Base-by-base conservation (phyloP, 352 stramenopile genomes). In the Nothophytophthora sp. region DNA sequence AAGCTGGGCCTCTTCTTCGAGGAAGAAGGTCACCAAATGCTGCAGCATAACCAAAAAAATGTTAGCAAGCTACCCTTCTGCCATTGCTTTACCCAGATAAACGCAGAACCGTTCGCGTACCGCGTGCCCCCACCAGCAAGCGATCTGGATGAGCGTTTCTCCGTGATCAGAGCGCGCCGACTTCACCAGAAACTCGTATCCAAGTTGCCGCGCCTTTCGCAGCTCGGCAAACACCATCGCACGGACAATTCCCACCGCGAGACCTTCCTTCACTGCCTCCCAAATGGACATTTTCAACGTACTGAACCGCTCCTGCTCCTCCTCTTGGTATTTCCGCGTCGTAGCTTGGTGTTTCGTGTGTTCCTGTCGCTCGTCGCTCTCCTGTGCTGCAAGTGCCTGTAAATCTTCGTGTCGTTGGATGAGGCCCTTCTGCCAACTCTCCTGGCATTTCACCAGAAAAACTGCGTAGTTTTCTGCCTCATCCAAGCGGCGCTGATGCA, bases 121-220 rank as follows among this genome's bases (percentile, higher is more conserved):
- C 51, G 62, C 67, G 29, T 88, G 77, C 0, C 76, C 80, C 63
- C 61, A 85, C 80, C 80, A 90, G 20, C 80, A 90, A 12, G 80
- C 77, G 18, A 88, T 83, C 34, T 88, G 75, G 8, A 90, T 60
- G 9, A 90, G 50, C 18, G 75, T 81, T 43, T 85, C 75, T 18
- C 77, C 77, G 6, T 67, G 69, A 22, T 82, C 67, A 0, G 80
- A 87, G 9, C 68, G 60, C 18, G 75, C 67, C 5, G 63, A 64
- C 13, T 70, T 68, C 23, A 90, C 47, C 9, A 64, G 38, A 28
- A 90, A 90, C 25, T 78, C 64, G 35, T 81, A 85, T 6, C 73
- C 77, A 20, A 77, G 61, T 35, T 75, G 60, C n/a, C 69, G 66
- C 15, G 80, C 73, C 32, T 86, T 88, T 37, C 85, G 77, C 55